phyloP scores from a whole-genome alignment of 2,329 filamentous ascomycete species.

The Cladosporium halotolerans region DNA sequence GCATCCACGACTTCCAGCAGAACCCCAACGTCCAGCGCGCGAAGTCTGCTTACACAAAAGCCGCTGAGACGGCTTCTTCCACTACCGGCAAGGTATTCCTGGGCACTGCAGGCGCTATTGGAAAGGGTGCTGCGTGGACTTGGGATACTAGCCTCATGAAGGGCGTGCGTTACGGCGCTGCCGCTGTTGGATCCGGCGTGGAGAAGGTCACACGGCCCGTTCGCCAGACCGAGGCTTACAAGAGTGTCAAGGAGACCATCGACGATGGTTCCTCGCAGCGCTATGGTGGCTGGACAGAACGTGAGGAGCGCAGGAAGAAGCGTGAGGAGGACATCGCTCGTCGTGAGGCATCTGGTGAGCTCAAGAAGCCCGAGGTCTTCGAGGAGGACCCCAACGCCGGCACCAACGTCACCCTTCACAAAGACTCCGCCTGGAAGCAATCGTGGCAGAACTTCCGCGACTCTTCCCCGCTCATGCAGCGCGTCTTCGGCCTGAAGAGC shows the following conservation, averaged over 20 bases:
- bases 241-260: conserved; percentile 87
- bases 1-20: conserved; percentile 85
- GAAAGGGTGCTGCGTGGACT: conserved; percentile 89
- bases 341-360: conserved; percentile 31
- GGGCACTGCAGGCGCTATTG: conserved; percentile 76
- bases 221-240: conserved; percentile 88
- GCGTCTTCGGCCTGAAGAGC: conserved; percentile 76
- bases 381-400: conserved; percentile 90
- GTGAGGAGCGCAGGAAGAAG: conserved; percentile 80
- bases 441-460: conserved; percentile 97
- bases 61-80: conserved; percentile 73
- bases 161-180: conserved; percentile 79
- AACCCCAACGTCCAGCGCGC: conserved; percentile 85
- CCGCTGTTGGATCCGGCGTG: conserved; percentile 75
- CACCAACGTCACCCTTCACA: conserved; percentile 90
- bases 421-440: conserved; percentile 95
- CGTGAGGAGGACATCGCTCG: conserved; percentile 66
- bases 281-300: conserved; percentile 95
- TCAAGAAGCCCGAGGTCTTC: conserved; percentile 50
- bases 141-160: conserved; percentile 95
- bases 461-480: conserved; percentile 79
- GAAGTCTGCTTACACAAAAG: conserved; percentile 77
- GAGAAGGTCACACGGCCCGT: conserved; percentile 95
- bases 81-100: conserved; percentile 77
- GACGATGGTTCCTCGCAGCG: conserved; percentile 94